Percentiles rank a stretch among this genome's conserved stretches.
Conservation (phyloP, 2,329 filamentous ascomycete genomes). For the Neonectria hederae region DNA sequence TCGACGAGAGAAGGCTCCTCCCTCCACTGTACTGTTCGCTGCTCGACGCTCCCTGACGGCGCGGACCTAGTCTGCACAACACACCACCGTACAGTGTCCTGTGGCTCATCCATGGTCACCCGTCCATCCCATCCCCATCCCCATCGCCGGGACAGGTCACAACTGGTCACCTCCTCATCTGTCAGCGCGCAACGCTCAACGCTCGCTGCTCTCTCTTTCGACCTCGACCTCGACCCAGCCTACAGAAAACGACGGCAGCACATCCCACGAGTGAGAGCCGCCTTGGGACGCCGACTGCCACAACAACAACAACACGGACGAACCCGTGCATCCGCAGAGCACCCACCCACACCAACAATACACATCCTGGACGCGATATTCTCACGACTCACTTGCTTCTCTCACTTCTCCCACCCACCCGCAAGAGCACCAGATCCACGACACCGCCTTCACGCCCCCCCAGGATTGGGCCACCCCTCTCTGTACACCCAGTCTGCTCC, state of each 20-base stretch:
- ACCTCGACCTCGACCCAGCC: background rate
- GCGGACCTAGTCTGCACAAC: slow-evolving; percentile 18
- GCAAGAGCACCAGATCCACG: slow-evolving; percentile 40
- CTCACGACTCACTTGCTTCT: slow-evolving; percentile 24
- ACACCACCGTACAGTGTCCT: slow-evolving; percentile 15
- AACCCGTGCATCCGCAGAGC: slow-evolving; percentile 15
- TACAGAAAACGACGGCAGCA: background rate
- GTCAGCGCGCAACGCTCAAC: background rate
- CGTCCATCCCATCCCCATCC: slow-evolving; percentile 3
- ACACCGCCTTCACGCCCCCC: slow-evolving; percentile 42
- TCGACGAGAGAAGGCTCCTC: slow-evolving; percentile 8
- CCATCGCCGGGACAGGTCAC: slow-evolving; percentile 13
- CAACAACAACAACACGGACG: slow-evolving; percentile 13
- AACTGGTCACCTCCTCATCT: background rate
- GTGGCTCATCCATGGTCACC: slow-evolving; percentile 12
- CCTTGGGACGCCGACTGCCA: background rate
- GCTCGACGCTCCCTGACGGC: background rate
- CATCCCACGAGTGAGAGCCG: background rate
- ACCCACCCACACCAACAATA: slow-evolving; percentile 29
- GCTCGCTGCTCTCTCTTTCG: background rate
- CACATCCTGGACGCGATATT: slow-evolving; percentile 35
- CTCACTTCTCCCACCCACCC: slow-evolving; percentile 28
- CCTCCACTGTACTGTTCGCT: background rate
- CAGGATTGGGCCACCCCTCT: slow-evolving; percentile 32
- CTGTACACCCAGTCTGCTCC: slow-evolving; percentile 1